Evolutionary conservation across 164 flowering plant species (phyloP).

Genomic region (Liriodendron chinense): DNA sequence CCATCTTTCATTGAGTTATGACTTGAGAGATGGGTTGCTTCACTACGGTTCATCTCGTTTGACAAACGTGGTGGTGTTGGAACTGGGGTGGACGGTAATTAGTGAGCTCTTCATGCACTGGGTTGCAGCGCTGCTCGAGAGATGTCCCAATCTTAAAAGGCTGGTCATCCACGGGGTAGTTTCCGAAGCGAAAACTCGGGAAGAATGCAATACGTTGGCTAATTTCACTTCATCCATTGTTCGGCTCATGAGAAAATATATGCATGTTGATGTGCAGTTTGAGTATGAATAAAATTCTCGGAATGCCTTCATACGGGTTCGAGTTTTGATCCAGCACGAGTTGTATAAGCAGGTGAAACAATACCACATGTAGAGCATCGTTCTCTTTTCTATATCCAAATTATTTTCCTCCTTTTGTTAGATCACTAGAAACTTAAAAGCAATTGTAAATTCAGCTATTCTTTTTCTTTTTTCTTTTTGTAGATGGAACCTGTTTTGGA

Average conservation of each 20-base stretch:
- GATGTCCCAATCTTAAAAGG: conserved; percentile 37
- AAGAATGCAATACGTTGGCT: conserved; percentile 33
- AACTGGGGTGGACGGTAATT: conserved; percentile 79
- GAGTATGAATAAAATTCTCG: conserved; percentile 49
- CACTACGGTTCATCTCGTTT: conserved; percentile 55
- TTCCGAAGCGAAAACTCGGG: conserved; percentile 31
- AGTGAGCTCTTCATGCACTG: conserved; percentile 55
- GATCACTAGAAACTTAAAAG: not conserved
- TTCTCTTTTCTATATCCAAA: conserved; percentile 9
- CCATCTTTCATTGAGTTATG: conserved; percentile 71
- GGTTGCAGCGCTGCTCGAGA: conserved; percentile 36
- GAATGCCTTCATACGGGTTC: conserved; percentile 11
- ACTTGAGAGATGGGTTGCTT: conserved; percentile 59
- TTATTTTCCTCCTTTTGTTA: not conserved
- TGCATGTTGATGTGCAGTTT: conserved; percentile 70
- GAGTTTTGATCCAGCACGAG: conserved; percentile 19
- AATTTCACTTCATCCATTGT: conserved; percentile 36
- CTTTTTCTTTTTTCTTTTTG: conserved; percentile 2
- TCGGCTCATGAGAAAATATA: conserved; percentile 37
- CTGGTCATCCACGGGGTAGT: conserved; percentile 35
- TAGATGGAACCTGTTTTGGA: conserved; percentile 10
- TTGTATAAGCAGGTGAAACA: conserved; percentile 20
- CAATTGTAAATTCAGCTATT: conserved; percentile 19
- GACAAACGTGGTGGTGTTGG: conserved; percentile 64
- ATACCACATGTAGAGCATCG: conserved; percentile 8